Evolutionary conservation across 2,329 filamentous ascomycete genomes (phyloP), one percentile per base, ranked within the genome.

Genomic region (Exophiala calicioides): DNA sequence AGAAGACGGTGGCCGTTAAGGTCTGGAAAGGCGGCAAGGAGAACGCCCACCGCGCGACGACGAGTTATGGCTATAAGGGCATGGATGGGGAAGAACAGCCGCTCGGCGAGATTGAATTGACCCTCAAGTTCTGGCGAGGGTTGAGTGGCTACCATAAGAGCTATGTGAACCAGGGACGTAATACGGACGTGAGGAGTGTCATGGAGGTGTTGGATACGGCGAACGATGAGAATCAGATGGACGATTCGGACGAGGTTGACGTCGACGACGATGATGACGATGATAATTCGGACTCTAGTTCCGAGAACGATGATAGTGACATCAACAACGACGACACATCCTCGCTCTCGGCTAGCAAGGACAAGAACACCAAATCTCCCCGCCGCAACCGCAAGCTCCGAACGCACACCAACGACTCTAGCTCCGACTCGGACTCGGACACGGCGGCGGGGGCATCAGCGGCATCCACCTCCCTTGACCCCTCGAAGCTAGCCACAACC

Each of bases 171-270:
- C 67, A 68, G 13, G 73, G 69, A 32, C 76, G 74, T 45, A 79
- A 81, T 45, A 60, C 59, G 1, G 73, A 82, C 50, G 65, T 85
- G 49, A 65, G 67, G 9, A 72, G 82, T 43, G 78, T 86, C 0
- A 78, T 85, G 70, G 79, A 86, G 61, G 81, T 83, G 2, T 69
- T 85, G 6, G 78, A 83, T 30, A 78, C 77, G 0, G 77, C 80
- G 18, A 72, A 77, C 12, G 80, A 84, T 52, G 78, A 82, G 59
- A 72, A 75, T 9, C 72, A 77, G 56, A 80, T 81, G 59, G 74
- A 74, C 45, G 76, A 81, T 48, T 46, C 45, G 13, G 53, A 53
- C 31, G 52, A 52, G 4, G 50, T 52, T 10, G 44, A 40, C 15
- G 33, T 33, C 8, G 40, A 44, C 20, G 56, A 46, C 16, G 20